phyloP scores from a whole-genome alignment of 2,329 filamentous ascomycete species.

The Juglanconis sp. region DNA sequence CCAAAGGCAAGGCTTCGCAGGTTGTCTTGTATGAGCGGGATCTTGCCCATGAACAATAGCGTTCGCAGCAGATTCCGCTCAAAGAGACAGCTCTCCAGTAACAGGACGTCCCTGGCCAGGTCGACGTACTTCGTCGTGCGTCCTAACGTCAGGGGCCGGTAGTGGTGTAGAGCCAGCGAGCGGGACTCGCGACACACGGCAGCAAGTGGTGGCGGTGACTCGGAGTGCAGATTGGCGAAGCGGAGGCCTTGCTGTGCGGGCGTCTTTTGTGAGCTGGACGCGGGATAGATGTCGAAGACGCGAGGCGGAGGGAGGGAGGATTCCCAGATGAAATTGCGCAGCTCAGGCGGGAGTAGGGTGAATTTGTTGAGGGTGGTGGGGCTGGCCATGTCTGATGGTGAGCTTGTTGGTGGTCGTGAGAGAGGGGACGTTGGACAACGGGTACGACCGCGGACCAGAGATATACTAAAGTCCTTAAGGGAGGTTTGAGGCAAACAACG shows the following conservation, averaged over 20 bases:
- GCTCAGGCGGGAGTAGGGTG: conserved; percentile 38
- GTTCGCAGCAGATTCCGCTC: conserved; percentile 45
- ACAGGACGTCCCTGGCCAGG: conserved; percentile 41
- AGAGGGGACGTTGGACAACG: background rate
- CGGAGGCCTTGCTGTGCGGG: conserved; percentile 39
- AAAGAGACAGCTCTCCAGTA: conserved; percentile 46
- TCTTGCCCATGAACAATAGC: conserved; percentile 43
- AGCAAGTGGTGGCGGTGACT: conserved; percentile 41
- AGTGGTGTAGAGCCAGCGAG: conserved; percentile 38
- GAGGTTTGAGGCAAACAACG: background rate
- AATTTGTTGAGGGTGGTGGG: conserved; percentile 26
- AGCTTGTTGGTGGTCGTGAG: background rate
- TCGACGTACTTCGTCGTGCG: conserved; percentile 46
- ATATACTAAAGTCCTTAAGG: background rate
- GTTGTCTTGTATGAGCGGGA: conserved; percentile 40
- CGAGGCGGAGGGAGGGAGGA: conserved; percentile 42
- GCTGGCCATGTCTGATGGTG: background rate
- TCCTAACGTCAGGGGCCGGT: conserved; percentile 42
- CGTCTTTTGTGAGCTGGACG: conserved; percentile 38
- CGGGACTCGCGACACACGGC: conserved; percentile 44
- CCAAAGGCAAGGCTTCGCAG: conserved; percentile 41
- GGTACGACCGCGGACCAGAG: background rate
- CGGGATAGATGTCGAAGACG: conserved; percentile 46
- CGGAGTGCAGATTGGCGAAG: conserved; percentile 44
- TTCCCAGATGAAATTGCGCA: conserved; percentile 45